Base-by-base conservation (phyloP, 2,329 filamentous ascomycete genomes). In the Penicillium digitatum region DNA sequence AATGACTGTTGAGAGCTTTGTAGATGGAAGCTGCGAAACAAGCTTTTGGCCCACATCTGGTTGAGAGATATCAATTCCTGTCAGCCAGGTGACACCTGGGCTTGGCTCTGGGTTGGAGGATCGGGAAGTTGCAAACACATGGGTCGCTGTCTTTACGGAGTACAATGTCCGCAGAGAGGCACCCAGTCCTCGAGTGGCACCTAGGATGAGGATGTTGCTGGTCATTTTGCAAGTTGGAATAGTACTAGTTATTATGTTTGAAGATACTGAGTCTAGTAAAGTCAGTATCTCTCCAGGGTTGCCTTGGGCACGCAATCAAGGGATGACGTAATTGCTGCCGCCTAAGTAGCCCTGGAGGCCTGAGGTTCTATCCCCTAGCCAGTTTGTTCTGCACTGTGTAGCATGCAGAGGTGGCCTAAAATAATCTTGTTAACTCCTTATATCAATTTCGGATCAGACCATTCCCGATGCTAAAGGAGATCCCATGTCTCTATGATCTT, bases 121-220 rank as follows among this genome's bases (percentile, higher is more conserved):
- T 42, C 86, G 78, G 7, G 82, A 79, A 8, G 85, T 88, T 46
- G 79, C 86, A 60, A 82, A 83, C 31, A 89, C 83, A 7, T 72
- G 74, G 43, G 78, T 79, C 29, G 72, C 69, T 11, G 69, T 64
- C 16, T 77, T 66, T 3, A 75, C 70, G 22, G 81, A 78, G 64
- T 89, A 89, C 45, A 79, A 72, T 60, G 82, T 81, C 29, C 78
- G 77, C 27, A 89, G 76, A 18, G 82, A 81, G 46, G 81, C 82
- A 3, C 87, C 87, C 3, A 89, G 78, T 50, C 87, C 87, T 39
- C 87, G 79, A 1, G 86, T 89, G 3, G 84, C 86, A 45, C 87
- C 87, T 27, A 90, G 76, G 27, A 90, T 78, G 2, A 89, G 78
- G 32, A 87, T 74, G 34, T 76, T 74, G 34, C 75, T 78, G 44